A percentile compares a stretch with the other conserved stretches of the same genome.
Evolutionary conservation across 768 basidiomycete genomes (phyloP).

Genomic region (Mycena amicta): DNA sequence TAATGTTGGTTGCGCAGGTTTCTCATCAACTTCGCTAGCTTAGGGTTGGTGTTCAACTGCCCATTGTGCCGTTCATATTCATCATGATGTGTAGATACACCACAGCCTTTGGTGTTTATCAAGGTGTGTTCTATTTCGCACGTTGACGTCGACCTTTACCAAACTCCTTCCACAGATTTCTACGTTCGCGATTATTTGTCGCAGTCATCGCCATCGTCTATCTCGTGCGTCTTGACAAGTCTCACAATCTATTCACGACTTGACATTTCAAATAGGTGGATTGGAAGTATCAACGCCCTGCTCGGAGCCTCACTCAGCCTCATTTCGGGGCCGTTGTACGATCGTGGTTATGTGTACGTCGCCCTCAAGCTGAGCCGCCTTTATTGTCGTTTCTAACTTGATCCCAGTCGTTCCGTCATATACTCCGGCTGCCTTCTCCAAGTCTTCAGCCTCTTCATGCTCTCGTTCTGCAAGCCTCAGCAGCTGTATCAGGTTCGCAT

Average conservation of each 20-base stretch:
- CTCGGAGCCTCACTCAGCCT: neutral
- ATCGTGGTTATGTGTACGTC: neutral
- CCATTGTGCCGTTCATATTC: neutral
- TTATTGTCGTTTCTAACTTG: neutral
- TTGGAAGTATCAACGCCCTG: neutral
- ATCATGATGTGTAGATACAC: neutral
- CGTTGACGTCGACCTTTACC: neutral
- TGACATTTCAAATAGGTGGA: neutral
- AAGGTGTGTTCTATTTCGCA: neutral
- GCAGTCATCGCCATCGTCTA: neutral
- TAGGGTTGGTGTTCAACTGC: neutral
- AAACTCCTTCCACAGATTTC: neutral
- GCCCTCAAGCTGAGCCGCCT: too few species aligned
- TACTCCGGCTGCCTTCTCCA: slow-evolving; percentile 48
- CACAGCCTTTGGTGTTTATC: neutral
- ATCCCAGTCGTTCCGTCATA: slow-evolving; percentile 43
- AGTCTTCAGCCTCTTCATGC: slow-evolving; percentile 47
- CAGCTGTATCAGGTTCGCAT: slow-evolving; percentile 41
- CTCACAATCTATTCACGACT: neutral
- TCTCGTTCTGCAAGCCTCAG: slow-evolving; percentile 37
- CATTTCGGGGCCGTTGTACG: neutral
- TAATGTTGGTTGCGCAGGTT: neutral
- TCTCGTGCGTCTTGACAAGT: neutral
- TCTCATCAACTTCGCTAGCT: neutral
- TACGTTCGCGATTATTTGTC: neutral